These are phyloP conservation scores for Porcisia hertigi DNA, from an alignment of 208 protist species.

Conservation along the genomic window DNA sequence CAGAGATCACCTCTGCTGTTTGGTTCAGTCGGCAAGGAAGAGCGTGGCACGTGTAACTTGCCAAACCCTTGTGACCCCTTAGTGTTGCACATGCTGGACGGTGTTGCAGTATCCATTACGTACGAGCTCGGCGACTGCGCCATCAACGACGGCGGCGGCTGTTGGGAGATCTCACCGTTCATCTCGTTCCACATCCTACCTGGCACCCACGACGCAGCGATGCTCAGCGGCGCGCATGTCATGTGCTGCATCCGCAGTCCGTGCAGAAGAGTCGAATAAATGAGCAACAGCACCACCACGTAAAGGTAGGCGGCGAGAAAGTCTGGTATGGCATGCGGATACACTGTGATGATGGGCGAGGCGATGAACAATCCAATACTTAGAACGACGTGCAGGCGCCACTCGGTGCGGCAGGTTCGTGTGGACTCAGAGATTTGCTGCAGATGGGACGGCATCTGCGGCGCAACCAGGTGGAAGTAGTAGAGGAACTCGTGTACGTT, in stretches of 20 bases:
- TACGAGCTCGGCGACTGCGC: background rate
- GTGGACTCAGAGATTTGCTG: conserved; percentile 32
- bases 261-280: conserved; percentile 33
- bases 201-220: conserved; percentile 40
- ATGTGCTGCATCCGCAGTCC: conserved; percentile 42
- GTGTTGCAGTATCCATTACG: background rate
- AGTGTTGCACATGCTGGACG: background rate
- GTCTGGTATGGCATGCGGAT: conserved; percentile 44
- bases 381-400: conserved; percentile 50
- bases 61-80: background rate
- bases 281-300: conserved; percentile 28
- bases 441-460: conserved; percentile 31
- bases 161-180: background rate
- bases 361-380: conserved; percentile 29
- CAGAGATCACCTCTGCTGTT: background rate
- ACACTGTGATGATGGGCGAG: conserved; percentile 49
- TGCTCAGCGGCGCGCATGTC: conserved; percentile 42
- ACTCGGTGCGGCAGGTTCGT: conserved; percentile 35
- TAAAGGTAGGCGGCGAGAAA: conserved; percentile 41
- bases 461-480: conserved; percentile 51
- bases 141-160: background rate
- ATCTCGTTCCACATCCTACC: conserved; percentile 12
- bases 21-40: background rate
- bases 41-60: background rate
- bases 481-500: conserved; percentile 46